Conservation (phyloP, 768 basidiomycete species). For the Tulasnella calospora region DNA sequence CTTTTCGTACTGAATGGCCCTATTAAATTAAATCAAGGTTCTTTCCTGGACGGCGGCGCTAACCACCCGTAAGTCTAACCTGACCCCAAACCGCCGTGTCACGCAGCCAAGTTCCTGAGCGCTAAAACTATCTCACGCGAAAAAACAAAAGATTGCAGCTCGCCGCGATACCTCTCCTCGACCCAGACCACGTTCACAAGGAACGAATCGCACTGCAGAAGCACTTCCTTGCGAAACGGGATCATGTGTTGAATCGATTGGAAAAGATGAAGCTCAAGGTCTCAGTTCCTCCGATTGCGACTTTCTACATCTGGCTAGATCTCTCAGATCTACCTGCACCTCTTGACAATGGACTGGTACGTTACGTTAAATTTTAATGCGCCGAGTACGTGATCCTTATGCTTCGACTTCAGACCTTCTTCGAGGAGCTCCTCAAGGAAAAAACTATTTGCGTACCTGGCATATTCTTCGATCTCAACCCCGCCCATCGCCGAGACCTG, state of each 20-base stretch:
- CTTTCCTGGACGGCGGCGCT: slow-evolving; percentile 91
- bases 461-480: slow-evolving; percentile 38
- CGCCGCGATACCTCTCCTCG: slow-evolving; percentile 78
- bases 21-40: slow-evolving; percentile 42
- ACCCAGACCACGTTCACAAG: slow-evolving; percentile 57
- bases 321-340: slow-evolving; percentile 73
- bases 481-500: slow-evolving; percentile 68
- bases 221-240: slow-evolving; percentile 87
- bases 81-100: neutral
- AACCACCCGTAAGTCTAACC: slow-evolving; percentile 70
- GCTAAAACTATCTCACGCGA: neutral
- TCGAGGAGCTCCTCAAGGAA: slow-evolving; percentile 88
- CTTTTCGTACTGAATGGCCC: neutral
- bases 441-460: slow-evolving; percentile 84
- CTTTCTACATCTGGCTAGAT: slow-evolving; percentile 95
- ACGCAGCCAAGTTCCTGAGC: neutral
- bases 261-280: slow-evolving; percentile 73
- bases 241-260: slow-evolving; percentile 81
- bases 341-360: slow-evolving; percentile 78
- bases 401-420: slow-evolving; percentile 59
- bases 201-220: slow-evolving; percentile 85
- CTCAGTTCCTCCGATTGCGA: slow-evolving; percentile 65
- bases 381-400: slow-evolving; percentile 3
- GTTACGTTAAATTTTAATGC: slow-evolving; percentile 30
- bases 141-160: slow-evolving; percentile 60